Evolutionary conservation across 805 yeast species (phyloP).

Genomic region (Aciculoconidium aculeatum): DNA sequence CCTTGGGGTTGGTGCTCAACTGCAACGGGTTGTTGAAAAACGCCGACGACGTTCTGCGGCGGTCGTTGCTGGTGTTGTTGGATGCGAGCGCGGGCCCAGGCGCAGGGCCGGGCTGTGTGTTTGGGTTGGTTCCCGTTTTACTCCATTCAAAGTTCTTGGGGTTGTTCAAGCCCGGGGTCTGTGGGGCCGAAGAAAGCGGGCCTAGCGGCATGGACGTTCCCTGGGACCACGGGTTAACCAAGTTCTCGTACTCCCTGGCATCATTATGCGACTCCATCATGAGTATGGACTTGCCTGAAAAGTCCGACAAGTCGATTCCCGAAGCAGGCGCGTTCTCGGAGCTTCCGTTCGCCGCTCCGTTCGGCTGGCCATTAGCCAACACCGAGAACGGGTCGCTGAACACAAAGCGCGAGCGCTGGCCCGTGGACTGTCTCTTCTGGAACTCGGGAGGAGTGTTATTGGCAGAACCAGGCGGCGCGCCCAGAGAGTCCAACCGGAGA

Average conservation of each 20-base stretch:
- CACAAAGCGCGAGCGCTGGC: slow-evolving; percentile 62
- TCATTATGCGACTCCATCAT: slow-evolving; percentile 43
- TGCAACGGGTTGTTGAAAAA: slow-evolving; percentile 34
- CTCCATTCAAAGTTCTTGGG: slow-evolving; percentile 1
- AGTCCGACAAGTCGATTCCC: slow-evolving; percentile 29
- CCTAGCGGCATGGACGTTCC: slow-evolving; percentile 5
- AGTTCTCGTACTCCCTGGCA: slow-evolving; percentile 40
- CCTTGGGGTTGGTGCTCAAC: slow-evolving; percentile 7
- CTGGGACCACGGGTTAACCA: slow-evolving; percentile 44
- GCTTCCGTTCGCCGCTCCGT: slow-evolving; percentile 1
- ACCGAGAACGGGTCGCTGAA: slow-evolving; percentile 54
- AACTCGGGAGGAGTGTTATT: slow-evolving; percentile 14
- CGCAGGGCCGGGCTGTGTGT: background rate
- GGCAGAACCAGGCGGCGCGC: slow-evolving; percentile 1
- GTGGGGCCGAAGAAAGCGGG: slow-evolving; percentile 28
- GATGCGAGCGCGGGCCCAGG: slow-evolving; percentile 1
- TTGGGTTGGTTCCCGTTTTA: background rate
- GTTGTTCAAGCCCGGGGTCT: slow-evolving; percentile 28
- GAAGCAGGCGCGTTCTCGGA: slow-evolving; percentile 13
- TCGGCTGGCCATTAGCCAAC: slow-evolving; percentile 5
- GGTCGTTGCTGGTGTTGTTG: slow-evolving; percentile 16
- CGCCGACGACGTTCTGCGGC: slow-evolving; percentile 50
- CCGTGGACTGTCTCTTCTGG: slow-evolving; percentile 49
- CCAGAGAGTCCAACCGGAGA: slow-evolving; percentile 16
- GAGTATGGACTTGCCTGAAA: slow-evolving; percentile 38